Base-by-base conservation (phyloP, 768 basidiomycete species). In the Auriscalpium microsporum region DNA sequence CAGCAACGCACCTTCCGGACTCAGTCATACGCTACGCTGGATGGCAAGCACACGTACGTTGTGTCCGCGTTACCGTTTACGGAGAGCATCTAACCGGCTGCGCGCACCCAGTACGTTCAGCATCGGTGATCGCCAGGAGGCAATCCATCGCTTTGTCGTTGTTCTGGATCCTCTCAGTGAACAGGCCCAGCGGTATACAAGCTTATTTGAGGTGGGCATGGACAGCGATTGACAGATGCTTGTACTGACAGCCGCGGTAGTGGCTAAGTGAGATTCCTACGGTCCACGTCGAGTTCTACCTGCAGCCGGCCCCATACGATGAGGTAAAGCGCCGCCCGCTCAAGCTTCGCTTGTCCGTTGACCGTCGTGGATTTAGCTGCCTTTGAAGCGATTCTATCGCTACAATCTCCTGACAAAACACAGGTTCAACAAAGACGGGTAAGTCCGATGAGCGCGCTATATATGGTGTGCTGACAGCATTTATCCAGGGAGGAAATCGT, bases 301-400 rank as follows among this genome's bases (percentile, higher is more conserved):
- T 96, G 4, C 90, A 90, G 63, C 93, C 94, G 1, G 69, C 75
- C 0, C 71, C 67, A 28, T 77, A 86, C 57, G 66, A 69, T 1
- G 93, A 97, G 71, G 92, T 92, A 56, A 33, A 28, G 28, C 28
- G 28, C 28, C 28, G 28, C 28, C 28, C 28, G 28, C 28, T 28
- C 7, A 28, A 7, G 28, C 28, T 28, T 28, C 28, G 28, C 28
- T 28, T 28, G 28, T 28, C 5, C 28, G 28, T 28, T 28, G 28
- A 28, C 28, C 5, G 28, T 54, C 51, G 48, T 11, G 11, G 17
- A 45, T 28, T 2, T 58, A 96, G 89, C 73, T 96, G 28, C 93
- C 94, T 0, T 71, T 98, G 45, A 97, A 96, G 68, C 80, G 86
- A 16, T 98, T 97, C 74, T 98, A 96, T 67, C 86, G 89, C 8